phyloP scores from a whole-genome alignment of 805 yeast genomes.

The Nakazawaea ambrosiae region DNA sequence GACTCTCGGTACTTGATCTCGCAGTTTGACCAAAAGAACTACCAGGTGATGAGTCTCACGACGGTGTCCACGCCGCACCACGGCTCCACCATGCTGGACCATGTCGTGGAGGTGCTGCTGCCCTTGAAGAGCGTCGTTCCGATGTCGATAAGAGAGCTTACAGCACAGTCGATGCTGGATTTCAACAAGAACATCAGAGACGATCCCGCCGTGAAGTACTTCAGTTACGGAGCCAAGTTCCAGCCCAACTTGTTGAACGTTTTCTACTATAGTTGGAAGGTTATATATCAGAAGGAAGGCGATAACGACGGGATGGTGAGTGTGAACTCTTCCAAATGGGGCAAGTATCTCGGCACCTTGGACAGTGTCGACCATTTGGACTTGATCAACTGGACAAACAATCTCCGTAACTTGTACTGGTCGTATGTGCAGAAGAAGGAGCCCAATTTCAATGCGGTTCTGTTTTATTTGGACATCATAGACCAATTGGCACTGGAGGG shows the following conservation, averaged over 20 bases:
- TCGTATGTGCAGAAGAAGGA: conserved; percentile 23
- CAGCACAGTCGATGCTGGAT: conserved; percentile 42
- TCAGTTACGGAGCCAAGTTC: conserved; percentile 78
- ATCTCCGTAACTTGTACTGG: conserved; percentile 32
- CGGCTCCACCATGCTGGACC: conserved; percentile 81
- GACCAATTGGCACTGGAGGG: conserved; percentile 56
- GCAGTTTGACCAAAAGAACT: conserved; percentile 37
- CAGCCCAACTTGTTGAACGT: conserved; percentile 55
- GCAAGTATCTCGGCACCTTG: conserved; percentile 71
- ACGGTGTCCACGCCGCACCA: conserved; percentile 86
- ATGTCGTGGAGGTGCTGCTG: conserved; percentile 31
- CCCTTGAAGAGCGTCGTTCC: conserved; percentile 21
- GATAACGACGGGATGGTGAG: conserved; percentile 86
- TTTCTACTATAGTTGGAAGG: conserved; percentile 57
- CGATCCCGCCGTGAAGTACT: conserved; percentile 61
- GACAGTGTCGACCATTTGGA: conserved; percentile 80
- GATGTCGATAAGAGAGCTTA: conserved; percentile 50
- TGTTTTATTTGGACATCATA: conserved; percentile 62
- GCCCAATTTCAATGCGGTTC: conserved; percentile 53
- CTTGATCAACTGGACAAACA: conserved; percentile 75
- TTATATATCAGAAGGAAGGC: conserved; percentile 43
- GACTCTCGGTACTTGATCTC: conserved; percentile 76
- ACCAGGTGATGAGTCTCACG: conserved; percentile 66
- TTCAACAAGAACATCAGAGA: conserved; percentile 50
- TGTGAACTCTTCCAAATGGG: conserved; percentile 76